These are phyloP conservation scores for Silene conica DNA, from an alignment of 148 eudicot species.

Conservation along the genomic window DNA sequence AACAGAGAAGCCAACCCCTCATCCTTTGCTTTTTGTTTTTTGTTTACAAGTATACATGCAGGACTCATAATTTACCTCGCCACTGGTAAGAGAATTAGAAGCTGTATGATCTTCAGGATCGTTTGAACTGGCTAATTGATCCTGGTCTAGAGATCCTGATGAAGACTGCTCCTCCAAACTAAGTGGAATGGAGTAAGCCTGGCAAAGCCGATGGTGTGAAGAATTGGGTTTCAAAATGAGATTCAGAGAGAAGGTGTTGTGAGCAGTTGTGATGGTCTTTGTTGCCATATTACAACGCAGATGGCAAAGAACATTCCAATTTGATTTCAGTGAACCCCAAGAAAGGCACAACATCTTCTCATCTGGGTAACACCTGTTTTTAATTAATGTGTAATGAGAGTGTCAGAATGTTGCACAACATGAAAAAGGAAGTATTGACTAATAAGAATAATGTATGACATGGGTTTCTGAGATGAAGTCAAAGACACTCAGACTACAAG, in stretches of 20 bases:
- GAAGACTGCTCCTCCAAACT: slow-evolving; percentile 48
- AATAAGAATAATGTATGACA: no score
- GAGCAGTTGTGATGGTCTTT: slow-evolving; percentile 23
- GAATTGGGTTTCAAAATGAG: slow-evolving; percentile 22
- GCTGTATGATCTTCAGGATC: slow-evolving; percentile 32
- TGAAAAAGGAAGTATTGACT: background rate
- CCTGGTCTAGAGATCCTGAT: slow-evolving; percentile 30
- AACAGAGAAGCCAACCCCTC: background rate
- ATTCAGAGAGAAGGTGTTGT: slow-evolving; percentile 24
- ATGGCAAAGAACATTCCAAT: slow-evolving; percentile 17
- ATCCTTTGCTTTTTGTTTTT: background rate
- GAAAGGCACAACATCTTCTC: slow-evolving; percentile 34
- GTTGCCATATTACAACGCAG: slow-evolving; percentile 31
- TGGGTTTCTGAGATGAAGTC: no score
- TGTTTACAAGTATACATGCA: background rate
- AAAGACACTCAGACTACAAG: no score
- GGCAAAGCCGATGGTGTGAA: slow-evolving; percentile 24
- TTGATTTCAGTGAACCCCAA: slow-evolving; percentile 29
- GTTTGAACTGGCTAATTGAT: slow-evolving; percentile 26
- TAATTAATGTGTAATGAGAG: slow-evolving; percentile 7
- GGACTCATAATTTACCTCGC: slow-evolving; percentile 36
- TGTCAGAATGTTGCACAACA: background rate
- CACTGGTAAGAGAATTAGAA: slow-evolving; percentile 38
- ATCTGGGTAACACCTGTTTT: slow-evolving; percentile 41
- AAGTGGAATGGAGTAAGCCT: slow-evolving; percentile 34